Base-by-base conservation (phyloP, 192 early-diverging fungal species). In the Coemansia sp. region DNA sequence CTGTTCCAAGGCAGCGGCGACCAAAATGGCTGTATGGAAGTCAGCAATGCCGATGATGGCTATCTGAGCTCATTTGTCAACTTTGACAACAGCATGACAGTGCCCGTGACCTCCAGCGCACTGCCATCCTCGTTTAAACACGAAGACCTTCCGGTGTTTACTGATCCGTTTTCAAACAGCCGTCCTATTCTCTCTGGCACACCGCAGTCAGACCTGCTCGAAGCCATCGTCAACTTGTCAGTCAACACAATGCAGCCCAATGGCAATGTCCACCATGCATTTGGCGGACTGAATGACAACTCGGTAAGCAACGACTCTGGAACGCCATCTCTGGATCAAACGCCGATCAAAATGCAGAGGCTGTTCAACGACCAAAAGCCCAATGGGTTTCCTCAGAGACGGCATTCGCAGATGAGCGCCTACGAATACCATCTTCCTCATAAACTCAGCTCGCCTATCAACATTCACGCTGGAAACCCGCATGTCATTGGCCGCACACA, bases 51-150 rank as follows among this genome's bases (percentile, higher is more conserved):
- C 1, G 73, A 81, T n/a, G 78, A 81, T 15, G 72, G 68, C 33
- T 61, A 72, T 12, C 73, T 81, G 39, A 64, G 62, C n/a, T 70
- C 72, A 37, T 75, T 81, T 75, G 58, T 81, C 48, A 72, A 81
- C 64, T 66, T 57, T 57, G 74, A 75, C 64, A 6, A 18, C 15
- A 14, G 35, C 15, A 51, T 35, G 28, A 35, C 15, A 17, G 22
- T 14, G 36, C 22, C 52, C 4, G 11, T 36, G 34, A 7, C 67
- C 51, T 36, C 61, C 14, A 51, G 5, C 54, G 37, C 37, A 2
- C 14, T 43, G 41, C 61, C 32, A 41, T 35, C 8, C 51, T 18
- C 60, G 2, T 28, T 61, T 20, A 39, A 61, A 8, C 0, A 11
- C 2, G 36, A 39, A 4, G 60, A 61, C 17, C 20, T 22, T 41